Evolutionary conservation across 768 basidiomycete species (phyloP).

Genomic region (Pleurotus ostreatus): DNA sequence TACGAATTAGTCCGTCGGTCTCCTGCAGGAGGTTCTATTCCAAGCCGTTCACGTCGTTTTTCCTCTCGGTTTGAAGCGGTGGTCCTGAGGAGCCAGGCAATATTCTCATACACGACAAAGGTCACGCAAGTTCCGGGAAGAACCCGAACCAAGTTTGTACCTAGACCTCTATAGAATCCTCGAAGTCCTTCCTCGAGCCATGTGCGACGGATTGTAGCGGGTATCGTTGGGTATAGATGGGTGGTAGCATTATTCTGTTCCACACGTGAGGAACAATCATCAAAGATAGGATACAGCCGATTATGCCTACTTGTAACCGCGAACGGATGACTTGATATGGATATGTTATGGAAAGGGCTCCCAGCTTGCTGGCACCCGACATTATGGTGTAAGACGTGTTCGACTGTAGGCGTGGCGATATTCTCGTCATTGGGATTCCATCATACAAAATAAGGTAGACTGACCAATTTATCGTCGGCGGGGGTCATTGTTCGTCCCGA

Average conservation of each 20-base stretch:
- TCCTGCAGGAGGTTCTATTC: background rate
- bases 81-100: conserved; percentile 76
- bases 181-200: conserved; percentile 75
- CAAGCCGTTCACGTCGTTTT: background rate
- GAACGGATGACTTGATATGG: conserved; percentile 98
- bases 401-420: conserved; percentile 45
- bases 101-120: conserved; percentile 94
- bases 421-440: background rate
- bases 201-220: conserved; percentile 73
- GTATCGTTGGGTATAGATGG: conserved; percentile 79
- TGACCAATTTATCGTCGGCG: conserved; percentile 83
- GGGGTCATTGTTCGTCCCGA: conserved; percentile 62
- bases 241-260: conserved; percentile 61
- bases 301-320: conserved; percentile 71
- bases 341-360: conserved; percentile 82
- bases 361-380: conserved; percentile 87
- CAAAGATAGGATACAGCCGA: background rate
- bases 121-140: conserved; percentile 97
- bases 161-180: conserved; percentile 95
- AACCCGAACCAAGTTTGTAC: conserved; percentile 90
- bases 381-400: conserved; percentile 89
- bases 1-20: conserved; percentile 3
- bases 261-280: background rate
- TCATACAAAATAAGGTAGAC: conserved; percentile 22
- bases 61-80: conserved; percentile 53